Conservation (phyloP, 306 rosid species). For the Citrullus colocynthis region DNA sequence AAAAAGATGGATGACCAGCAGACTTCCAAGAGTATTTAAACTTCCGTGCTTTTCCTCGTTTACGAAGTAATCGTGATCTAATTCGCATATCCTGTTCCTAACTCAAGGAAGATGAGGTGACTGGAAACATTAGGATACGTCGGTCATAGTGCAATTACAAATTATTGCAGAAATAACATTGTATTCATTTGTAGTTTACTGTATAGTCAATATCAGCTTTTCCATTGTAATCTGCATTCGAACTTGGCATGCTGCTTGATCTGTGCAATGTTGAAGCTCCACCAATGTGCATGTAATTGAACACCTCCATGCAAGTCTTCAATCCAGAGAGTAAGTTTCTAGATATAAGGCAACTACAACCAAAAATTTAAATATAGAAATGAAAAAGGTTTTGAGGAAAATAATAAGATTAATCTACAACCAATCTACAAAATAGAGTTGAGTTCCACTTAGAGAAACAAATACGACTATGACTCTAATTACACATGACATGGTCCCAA, state of each 20-base stretch:
- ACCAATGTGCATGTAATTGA: conserved; percentile 62
- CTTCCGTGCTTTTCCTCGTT: conserved; percentile 84
- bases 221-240: conserved; percentile 42
- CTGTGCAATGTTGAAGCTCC: conserved; percentile 41
- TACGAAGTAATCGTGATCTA: conserved; percentile 63
- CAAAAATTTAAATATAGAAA: background rate
- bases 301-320: conserved; percentile 78
- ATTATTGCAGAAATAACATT: background rate
- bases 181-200: conserved; percentile 24
- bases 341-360: conserved; percentile 89
- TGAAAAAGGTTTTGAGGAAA: background rate
- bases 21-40: conserved; percentile 65
- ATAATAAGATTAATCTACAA: background rate
- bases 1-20: conserved; percentile 50
- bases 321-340: conserved; percentile 94
- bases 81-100: conserved; percentile 70
- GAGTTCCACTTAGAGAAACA: background rate
- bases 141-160: background rate
- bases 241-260: conserved; percentile 33
- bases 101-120: conserved; percentile 6
- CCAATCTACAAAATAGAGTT: background rate
- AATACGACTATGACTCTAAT: background rate
- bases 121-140: background rate
- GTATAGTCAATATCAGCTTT: conserved; percentile 40
- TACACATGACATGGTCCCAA: background rate